Evolutionary conservation across 108 stramenopile species (phyloP).

Genomic region (Nitzschia sp.): DNA sequence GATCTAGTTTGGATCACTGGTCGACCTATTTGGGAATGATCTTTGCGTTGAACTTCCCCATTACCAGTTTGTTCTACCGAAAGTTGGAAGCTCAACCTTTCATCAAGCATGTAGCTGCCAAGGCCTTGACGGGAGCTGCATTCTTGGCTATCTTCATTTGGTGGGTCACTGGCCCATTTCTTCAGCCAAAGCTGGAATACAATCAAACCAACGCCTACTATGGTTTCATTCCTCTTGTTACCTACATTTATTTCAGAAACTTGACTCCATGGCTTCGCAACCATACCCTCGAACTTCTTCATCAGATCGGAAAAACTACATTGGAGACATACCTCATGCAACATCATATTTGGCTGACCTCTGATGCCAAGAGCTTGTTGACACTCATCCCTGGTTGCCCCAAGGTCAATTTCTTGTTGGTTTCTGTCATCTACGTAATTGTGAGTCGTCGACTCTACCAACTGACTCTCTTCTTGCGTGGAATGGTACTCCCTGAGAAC

Average conservation of each 20-base stretch:
- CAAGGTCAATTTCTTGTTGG: slow-evolving; percentile 72
- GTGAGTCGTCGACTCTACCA: slow-evolving; percentile 61
- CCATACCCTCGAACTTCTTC: slow-evolving; percentile 81
- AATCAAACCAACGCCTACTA: slow-evolving; percentile 95
- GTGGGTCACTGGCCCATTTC: slow-evolving; percentile 82
- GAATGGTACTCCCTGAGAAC: slow-evolving; percentile 75
- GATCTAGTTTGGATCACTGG: slow-evolving; percentile 95
- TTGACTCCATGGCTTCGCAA: slow-evolving; percentile 81
- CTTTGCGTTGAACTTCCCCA: slow-evolving; percentile 91
- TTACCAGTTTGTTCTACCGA: slow-evolving; percentile 78
- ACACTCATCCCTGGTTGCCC: slow-evolving; percentile 80
- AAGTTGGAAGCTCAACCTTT: slow-evolving; percentile 75
- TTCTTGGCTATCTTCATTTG: slow-evolving; percentile 55
- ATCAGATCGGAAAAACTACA: slow-evolving; percentile 94
- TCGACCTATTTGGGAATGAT: slow-evolving; percentile 94
- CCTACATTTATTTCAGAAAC: slow-evolving; percentile 94
- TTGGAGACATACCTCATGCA: slow-evolving; percentile 98
- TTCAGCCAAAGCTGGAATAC: slow-evolving; percentile 80
- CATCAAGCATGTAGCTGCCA: slow-evolving; percentile 26
- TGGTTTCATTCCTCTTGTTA: slow-evolving; percentile 88
- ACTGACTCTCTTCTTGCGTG: slow-evolving; percentile 65
- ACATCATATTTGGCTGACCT: slow-evolving; percentile 96
- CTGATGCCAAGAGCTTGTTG: slow-evolving; percentile 77
- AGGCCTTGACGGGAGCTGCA: slow-evolving; percentile 52
- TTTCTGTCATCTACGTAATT: slow-evolving; percentile 62